A percentile compares a stretch with the other conserved stretches of the same genome.
phyloP scores from a whole-genome alignment of 2,329 filamentous ascomycete genomes.

The Arthrobotrys sphaeroides region DNA sequence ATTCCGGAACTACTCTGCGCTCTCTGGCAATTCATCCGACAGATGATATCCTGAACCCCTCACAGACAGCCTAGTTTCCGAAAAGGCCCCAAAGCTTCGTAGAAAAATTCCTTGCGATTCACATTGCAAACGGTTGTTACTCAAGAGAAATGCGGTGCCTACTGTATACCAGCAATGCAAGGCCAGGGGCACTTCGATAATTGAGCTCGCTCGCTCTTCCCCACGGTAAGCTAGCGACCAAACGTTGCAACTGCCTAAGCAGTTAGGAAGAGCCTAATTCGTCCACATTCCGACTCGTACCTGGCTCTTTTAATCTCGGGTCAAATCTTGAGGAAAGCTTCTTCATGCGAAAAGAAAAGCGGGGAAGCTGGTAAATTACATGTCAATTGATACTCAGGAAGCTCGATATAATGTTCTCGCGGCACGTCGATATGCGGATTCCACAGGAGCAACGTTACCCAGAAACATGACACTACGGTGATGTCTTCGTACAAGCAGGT shows the following conservation, averaged over 20 bases:
- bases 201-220: constrained; percentile 33
- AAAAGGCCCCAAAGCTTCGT: neutral
- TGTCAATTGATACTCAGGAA: neutral
- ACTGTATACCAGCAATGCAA: constrained; percentile 1
- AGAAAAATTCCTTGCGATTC: constrained; percentile 40
- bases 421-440: constrained; percentile 3
- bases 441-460: constrained; percentile 42
- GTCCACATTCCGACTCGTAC: constrained; percentile 44
- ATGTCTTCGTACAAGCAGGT: neutral
- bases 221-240: constrained; percentile 42
- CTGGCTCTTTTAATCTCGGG: constrained; percentile 50
- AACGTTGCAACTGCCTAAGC: constrained; percentile 12
- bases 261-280: constrained; percentile 40
- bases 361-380: constrained; percentile 42
- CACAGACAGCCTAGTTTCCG: constrained; percentile 2
- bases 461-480: constrained; percentile 1
- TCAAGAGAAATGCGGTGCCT: constrained; percentile 11
- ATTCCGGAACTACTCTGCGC: neutral
- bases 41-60: constrained; percentile 8
- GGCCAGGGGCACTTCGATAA: constrained; percentile 20
- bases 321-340: constrained; percentile 7
- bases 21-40: constrained; percentile 12
- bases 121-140: constrained; percentile 22
- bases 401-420: neutral
- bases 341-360: constrained; percentile 32